Evolutionary conservation across 2,329 filamentous ascomycete genomes (phyloP).

Genomic region (Trichoderma lentiforme): DNA sequence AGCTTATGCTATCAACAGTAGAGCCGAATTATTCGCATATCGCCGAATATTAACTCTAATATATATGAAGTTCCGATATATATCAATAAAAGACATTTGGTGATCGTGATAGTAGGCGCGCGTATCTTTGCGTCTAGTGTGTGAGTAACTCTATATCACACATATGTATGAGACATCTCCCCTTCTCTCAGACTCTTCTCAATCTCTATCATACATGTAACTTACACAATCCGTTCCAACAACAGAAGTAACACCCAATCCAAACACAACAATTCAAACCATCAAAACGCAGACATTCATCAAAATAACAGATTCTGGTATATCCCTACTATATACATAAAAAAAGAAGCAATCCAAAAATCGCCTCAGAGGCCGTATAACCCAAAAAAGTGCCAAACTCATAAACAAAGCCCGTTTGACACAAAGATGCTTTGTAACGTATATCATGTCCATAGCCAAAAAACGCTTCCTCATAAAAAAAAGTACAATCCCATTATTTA

Average conservation of each 20-base stretch:
- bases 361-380: background rate
- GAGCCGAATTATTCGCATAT: too few relatives aligned
- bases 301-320: background rate
- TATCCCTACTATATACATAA: background rate
- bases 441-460: background rate
- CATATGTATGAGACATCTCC: background rate
- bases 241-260: background rate
- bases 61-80: rapidly evolving
- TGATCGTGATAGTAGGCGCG: rapidly evolving
- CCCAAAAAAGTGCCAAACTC: background rate
- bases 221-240: background rate
- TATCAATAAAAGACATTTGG: background rate
- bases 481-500: background rate
- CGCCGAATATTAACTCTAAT: background rate
- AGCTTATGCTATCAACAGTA: too few relatives aligned
- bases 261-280: background rate
- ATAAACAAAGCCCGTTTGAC: background rate
- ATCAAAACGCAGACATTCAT: background rate
- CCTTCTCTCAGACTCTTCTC: background rate
- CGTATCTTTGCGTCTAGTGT: background rate
- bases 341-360: background rate
- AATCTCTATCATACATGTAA: background rate
- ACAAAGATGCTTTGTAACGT: background rate
- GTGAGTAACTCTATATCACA: background rate
- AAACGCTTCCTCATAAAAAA: background rate